Evolutionary conservation across 768 basidiomycete genomes (phyloP).

Genomic region (Boletus tylopilopsis): DNA sequence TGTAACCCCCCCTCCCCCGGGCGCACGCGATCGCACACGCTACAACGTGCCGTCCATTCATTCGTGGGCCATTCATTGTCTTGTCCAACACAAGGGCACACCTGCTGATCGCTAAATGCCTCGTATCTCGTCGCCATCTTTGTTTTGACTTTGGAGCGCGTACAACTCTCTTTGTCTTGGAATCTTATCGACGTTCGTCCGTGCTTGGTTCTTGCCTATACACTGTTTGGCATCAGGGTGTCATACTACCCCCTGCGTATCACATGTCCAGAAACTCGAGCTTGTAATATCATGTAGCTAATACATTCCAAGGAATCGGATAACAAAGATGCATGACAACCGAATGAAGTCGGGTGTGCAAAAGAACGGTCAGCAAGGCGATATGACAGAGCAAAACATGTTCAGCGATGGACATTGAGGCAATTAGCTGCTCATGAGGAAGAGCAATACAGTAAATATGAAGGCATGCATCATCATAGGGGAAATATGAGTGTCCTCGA

Average conservation of each 20-base stretch:
- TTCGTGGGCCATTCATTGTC: not conserved
- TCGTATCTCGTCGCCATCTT: not conserved
- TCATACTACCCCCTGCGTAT: no score
- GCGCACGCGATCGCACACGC: not conserved
- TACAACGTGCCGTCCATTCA: not conserved
- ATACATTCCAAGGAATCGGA: slow-evolving; percentile 12
- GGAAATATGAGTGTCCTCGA: not conserved
- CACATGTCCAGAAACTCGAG: not conserved
- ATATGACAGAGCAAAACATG: slow-evolving; percentile 7
- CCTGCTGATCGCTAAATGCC: slow-evolving; percentile 1
- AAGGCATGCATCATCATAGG: not conserved
- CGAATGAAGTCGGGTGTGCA: slow-evolving; percentile 2
- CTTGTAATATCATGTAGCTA: not conserved
- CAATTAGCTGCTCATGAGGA: not conserved
- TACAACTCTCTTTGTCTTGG: not conserved
- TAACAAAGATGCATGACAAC: not conserved
- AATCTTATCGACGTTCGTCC: not conserved
- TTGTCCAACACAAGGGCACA: not conserved
- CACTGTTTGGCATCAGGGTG: no score
- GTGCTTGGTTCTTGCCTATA: no score
- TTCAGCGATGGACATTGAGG: not conserved
- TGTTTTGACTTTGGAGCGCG: not conserved
- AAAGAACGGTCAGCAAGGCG: not conserved
- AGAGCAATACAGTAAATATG: slow-evolving; percentile 11
- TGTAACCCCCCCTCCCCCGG: no score